Evolutionary conservation across 2,329 filamentous ascomycete species (phyloP).

Genomic region (Penicillium frequentans): DNA sequence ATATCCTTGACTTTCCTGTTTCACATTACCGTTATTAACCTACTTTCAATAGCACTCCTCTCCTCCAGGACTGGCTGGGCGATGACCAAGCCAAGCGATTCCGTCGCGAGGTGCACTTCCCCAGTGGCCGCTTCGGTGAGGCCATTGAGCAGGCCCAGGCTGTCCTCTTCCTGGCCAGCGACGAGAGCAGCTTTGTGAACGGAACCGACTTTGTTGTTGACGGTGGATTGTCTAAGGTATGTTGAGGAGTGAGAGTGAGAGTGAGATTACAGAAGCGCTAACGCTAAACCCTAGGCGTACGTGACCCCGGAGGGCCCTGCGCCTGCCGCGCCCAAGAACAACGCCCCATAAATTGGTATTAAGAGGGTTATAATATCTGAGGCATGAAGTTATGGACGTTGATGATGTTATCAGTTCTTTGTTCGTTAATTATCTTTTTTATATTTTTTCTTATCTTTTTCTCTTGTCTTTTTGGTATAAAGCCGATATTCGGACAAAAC

Average conservation of each 20-base stretch:
- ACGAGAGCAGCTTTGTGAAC: slow-evolving; percentile 49
- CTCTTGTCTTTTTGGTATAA: neutral
- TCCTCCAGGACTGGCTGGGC: slow-evolving; percentile 91
- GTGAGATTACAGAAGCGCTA: slow-evolving; percentile 10
- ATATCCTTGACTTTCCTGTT: neutral
- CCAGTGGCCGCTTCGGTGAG: slow-evolving; percentile 83
- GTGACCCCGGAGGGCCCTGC: slow-evolving; percentile 62
- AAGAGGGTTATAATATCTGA: neutral
- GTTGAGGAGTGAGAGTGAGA: neutral
- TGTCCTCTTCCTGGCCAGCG: slow-evolving; percentile 54
- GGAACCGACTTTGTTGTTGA: slow-evolving; percentile 93
- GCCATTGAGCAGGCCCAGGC: slow-evolving; percentile 91
- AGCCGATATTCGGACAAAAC: too few relatives aligned
- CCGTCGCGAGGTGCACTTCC: slow-evolving; percentile 86
- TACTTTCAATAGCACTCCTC: slow-evolving; percentile 61
- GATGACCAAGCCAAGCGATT: slow-evolving; percentile 79
- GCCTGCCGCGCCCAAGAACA: slow-evolving; percentile 54
- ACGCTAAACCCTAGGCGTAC: slow-evolving; percentile 60
- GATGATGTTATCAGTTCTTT: neutral
- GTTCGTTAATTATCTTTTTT: neutral
- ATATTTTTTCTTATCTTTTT: neutral
- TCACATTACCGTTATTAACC: neutral
- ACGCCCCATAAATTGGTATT: slow-evolving; percentile 24
- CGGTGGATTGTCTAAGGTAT: slow-evolving; percentile 77
- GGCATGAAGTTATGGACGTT: neutral